Percentiles rank a stretch among this genome's conserved stretches.
Conservation (phyloP, 345 rosid genomes). For the Rhodamnia argentea region DNA sequence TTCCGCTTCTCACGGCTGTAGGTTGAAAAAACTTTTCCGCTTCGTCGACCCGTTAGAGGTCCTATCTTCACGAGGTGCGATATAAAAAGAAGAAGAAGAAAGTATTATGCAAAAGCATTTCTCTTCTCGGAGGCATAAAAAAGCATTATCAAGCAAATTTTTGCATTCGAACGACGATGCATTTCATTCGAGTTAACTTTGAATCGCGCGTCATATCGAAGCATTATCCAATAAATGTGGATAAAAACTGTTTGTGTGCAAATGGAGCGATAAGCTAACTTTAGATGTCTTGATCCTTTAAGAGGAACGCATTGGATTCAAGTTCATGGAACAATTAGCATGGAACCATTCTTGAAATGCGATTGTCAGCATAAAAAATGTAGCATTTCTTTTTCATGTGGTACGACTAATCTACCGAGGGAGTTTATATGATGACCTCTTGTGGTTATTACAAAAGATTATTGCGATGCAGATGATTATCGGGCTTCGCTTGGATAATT, state of each 20-base stretch:
- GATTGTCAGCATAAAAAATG: too few relatives aligned
- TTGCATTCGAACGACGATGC: rapidly evolving
- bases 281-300: neutral
- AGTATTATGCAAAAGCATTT: neutral
- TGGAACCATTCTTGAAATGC: neutral
- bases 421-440: neutral
- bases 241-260: neutral
- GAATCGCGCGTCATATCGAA: neutral
- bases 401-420: rapidly evolving
- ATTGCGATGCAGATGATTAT: neutral
- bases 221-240: neutral
- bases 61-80: rapidly evolving
- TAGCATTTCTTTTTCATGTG: neutral
- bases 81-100: too few relatives aligned
- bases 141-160: neutral
- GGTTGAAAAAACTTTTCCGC: neutral
- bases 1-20: rapidly evolving
- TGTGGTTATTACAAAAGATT: neutral
- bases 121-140: neutral
- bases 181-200: neutral
- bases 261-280: neutral
- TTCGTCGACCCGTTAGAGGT: neutral
- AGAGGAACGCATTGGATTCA: neutral
- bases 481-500: too few relatives aligned
- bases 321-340: rapidly evolving